Evolutionary conservation across 768 basidiomycete species (phyloP).

Genomic region (Phanerochaete carnosa): DNA sequence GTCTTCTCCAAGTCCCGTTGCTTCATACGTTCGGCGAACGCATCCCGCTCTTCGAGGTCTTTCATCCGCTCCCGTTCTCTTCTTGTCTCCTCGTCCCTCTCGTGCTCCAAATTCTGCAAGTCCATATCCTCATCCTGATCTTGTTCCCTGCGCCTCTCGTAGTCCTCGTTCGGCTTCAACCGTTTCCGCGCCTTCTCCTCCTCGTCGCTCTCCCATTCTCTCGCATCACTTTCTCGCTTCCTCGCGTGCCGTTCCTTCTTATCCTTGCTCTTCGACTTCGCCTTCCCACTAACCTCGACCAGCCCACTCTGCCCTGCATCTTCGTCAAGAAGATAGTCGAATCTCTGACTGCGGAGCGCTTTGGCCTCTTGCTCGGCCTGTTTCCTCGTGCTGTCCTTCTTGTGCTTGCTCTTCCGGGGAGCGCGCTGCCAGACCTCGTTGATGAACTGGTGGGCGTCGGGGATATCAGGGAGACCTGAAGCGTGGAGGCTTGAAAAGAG

Average conservation of each 20-base stretch:
- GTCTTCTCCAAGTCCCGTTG: constrained; percentile 80
- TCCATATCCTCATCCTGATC: constrained; percentile 43
- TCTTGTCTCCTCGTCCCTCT: constrained; percentile 70
- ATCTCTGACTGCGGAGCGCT: constrained; percentile 66
- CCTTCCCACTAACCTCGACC: constrained; percentile 31
- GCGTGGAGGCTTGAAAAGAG: constrained; percentile 73
- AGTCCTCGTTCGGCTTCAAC: constrained; percentile 46
- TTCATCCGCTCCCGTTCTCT: constrained; percentile 71
- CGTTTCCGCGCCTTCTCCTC: constrained; percentile 75
- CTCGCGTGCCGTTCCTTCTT: constrained; percentile 61
- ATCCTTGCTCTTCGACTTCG: constrained; percentile 41
- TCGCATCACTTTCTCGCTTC: constrained; percentile 78
- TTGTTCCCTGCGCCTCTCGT: constrained; percentile 20
- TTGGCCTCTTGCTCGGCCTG: constrained; percentile 77
- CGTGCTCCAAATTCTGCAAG: constrained; percentile 11
- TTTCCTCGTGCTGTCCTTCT: constrained; percentile 50
- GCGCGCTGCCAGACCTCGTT: constrained; percentile 71
- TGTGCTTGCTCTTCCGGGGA: constrained; percentile 77
- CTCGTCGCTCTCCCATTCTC: constrained; percentile 90
- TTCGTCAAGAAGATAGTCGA: constrained; percentile 82
- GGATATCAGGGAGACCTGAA: constrained; percentile 77
- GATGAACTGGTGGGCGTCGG: constrained; percentile 79
- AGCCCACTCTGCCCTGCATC: constrained; percentile 45
- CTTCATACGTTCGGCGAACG: constrained; percentile 85
- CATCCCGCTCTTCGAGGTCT: constrained; percentile 87